Conservation (phyloP, 1,139 yeast genomes). For the Geotrichum klebahnii region DNA sequence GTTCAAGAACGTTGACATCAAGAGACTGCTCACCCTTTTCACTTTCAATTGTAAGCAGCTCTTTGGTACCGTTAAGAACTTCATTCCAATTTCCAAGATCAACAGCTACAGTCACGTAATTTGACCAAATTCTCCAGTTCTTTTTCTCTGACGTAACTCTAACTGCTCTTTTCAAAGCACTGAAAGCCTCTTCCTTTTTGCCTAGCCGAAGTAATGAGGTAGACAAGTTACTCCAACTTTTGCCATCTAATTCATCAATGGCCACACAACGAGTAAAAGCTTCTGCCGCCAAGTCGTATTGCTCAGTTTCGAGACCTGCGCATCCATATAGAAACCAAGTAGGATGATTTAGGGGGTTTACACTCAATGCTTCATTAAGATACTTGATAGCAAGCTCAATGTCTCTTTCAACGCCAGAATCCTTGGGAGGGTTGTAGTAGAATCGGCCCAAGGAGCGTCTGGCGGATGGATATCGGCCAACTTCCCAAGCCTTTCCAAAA, state of each 20-base stretch:
- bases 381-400: constrained; percentile 57
- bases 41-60: constrained; percentile 54
- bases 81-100: constrained; percentile 83
- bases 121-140: constrained; percentile 91
- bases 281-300: constrained; percentile 78
- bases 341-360: constrained; percentile 71
- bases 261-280: constrained; percentile 91
- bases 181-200: constrained; percentile 71
- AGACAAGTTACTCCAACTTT: constrained; percentile 93
- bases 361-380: constrained; percentile 67
- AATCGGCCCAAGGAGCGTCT: constrained; percentile 76
- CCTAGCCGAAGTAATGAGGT: constrained; percentile 65
- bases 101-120: constrained; percentile 75
- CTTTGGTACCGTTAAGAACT: constrained; percentile 66
- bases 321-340: constrained; percentile 95
- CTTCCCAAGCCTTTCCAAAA: constrained; percentile 86
- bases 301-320: constrained; percentile 70
- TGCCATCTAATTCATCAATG: constrained; percentile 73
- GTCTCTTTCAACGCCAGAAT: constrained; percentile 52
- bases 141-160: constrained; percentile 58
- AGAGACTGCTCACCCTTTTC: constrained; percentile 60
- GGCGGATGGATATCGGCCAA: constrained; percentile 79
- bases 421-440: constrained; percentile 61
- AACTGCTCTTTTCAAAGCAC: constrained; percentile 75
- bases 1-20: constrained; percentile 74